Percentiles rank a stretch among this genome's conserved stretches.
Conservation (phyloP, 2,329 filamentous ascomycete species). For the Diaporthe ilicicola region DNA sequence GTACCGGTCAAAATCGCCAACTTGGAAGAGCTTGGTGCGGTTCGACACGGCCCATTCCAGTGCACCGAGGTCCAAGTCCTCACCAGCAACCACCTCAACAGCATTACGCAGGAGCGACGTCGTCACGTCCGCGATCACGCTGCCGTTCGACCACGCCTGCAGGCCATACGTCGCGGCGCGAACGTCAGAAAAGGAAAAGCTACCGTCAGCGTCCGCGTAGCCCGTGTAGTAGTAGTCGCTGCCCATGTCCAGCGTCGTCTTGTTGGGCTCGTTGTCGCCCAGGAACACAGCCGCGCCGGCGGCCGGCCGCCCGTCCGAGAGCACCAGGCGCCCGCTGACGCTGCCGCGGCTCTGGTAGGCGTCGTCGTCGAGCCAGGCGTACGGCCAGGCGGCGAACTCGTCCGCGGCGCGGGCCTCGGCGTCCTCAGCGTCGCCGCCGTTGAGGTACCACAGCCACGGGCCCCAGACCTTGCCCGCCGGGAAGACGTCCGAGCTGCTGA, state of each 20-base stretch:
- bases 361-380: constrained; percentile 55
- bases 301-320: constrained; percentile 58
- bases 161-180: constrained; percentile 54
- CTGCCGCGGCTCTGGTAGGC: constrained; percentile 57
- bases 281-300: constrained; percentile 57
- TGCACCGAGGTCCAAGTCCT: constrained; percentile 46
- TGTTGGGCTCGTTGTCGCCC: constrained; percentile 54
- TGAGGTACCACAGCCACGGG: constrained; percentile 54
- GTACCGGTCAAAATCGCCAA: constrained; percentile 57
- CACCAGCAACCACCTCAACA: constrained; percentile 46
- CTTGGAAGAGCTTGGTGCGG: constrained; percentile 54
- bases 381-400: constrained; percentile 56
- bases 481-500: constrained; percentile 46
- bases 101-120: constrained; percentile 52
- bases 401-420: constrained; percentile 47
- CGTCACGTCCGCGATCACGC: constrained; percentile 51
- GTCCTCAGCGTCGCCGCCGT: constrained; percentile 54
- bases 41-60: constrained; percentile 50
- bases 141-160: constrained; percentile 59
- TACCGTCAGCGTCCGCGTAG: constrained; percentile 52
- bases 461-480: constrained; percentile 51
- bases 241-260: constrained; percentile 57
- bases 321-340: constrained; percentile 51
- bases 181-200: constrained; percentile 53
- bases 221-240: constrained; percentile 58